phyloP scores from a whole-genome alignment of 768 basidiomycete genomes.

The Rhizopogon vulgaris region DNA sequence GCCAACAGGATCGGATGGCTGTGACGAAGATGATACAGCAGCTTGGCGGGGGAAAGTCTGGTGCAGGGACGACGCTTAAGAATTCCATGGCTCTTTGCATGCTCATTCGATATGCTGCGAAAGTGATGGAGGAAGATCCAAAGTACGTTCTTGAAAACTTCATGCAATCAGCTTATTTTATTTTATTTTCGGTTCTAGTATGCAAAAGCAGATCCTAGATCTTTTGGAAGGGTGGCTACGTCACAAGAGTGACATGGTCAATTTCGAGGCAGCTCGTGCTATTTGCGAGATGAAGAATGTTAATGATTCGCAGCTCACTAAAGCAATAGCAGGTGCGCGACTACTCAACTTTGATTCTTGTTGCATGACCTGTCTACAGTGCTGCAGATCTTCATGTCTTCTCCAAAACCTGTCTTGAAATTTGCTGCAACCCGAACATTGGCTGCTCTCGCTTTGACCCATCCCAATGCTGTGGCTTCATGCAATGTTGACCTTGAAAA shows the following conservation, averaged over 20 bases:
- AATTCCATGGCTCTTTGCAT: constrained; percentile 98
- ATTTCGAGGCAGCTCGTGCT: constrained; percentile 94
- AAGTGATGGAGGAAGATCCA: constrained; percentile 97
- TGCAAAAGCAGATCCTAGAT: constrained; percentile 90
- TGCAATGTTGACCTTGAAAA: constrained; percentile 97
- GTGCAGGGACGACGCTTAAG: constrained; percentile 78
- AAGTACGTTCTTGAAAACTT: constrained; percentile 58
- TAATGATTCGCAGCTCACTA: constrained; percentile 67
- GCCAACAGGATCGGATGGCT: constrained; percentile 98
- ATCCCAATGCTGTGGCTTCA: constrained; percentile 80
- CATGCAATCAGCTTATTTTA: constrained; percentile 2
- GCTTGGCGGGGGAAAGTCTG: constrained; percentile 82
- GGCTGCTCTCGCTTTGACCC: constrained; percentile 78
- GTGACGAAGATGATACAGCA: constrained; percentile 99
- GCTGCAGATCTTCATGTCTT: constrained; percentile 91
- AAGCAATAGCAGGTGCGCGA: constrained; percentile 78
- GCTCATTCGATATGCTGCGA: constrained; percentile 97
- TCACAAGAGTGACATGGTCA: constrained; percentile 99
- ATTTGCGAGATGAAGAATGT: constrained; percentile 96
- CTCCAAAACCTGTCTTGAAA: constrained; percentile 91
- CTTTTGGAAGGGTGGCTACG: constrained; percentile 91
- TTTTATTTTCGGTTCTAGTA: constrained; percentile 36
- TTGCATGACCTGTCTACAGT: constrained; percentile 40
- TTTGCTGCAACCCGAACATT: constrained; percentile 97
- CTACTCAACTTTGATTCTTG: background rate